Evolutionary conservation across 768 basidiomycete species (phyloP).

Genomic region (Psilocybe subaeruginosa): DNA sequence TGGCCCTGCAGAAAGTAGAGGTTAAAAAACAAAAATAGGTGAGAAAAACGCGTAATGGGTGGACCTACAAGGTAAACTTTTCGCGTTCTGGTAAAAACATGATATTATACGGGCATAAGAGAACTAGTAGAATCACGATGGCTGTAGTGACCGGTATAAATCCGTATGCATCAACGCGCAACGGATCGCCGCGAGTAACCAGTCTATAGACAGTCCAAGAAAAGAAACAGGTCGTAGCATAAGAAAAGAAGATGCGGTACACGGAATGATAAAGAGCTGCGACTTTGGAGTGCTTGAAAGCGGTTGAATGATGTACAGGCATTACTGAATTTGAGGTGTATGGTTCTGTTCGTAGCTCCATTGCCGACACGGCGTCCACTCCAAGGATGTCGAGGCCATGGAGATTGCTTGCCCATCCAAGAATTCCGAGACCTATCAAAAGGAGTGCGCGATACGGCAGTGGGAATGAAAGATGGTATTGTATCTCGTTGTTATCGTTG

Average conservation of each 20-base stretch:
- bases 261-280: constrained; percentile 56
- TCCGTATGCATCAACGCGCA: constrained; percentile 73
- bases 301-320: constrained; percentile 29
- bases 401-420: constrained; percentile 93
- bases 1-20: constrained; percentile 47
- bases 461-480: constrained; percentile 68
- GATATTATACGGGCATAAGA: constrained; percentile 71
- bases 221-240: constrained; percentile 58
- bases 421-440: constrained; percentile 75
- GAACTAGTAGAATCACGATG: constrained; percentile 54
- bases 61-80: constrained; percentile 75
- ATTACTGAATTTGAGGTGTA: constrained; percentile 27
- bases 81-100: constrained; percentile 74
- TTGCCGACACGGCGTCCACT: constrained; percentile 70
- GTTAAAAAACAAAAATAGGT: neutral
- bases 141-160: constrained; percentile 74
- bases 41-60: constrained; percentile 5
- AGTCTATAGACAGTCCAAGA: constrained; percentile 75
- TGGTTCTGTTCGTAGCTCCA: constrained; percentile 61
- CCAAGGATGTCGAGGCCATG: constrained; percentile 78
- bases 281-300: constrained; percentile 39
- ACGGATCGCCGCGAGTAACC: constrained; percentile 57
- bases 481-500: constrained; percentile 37
- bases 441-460: constrained; percentile 91
- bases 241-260: constrained; percentile 70